A percentile compares a stretch with the other conserved stretches of the same genome.
Evolutionary conservation across 1,284 basidiomycete species (phyloP).

Genomic region (Pseudozyma tsukubaensis): DNA sequence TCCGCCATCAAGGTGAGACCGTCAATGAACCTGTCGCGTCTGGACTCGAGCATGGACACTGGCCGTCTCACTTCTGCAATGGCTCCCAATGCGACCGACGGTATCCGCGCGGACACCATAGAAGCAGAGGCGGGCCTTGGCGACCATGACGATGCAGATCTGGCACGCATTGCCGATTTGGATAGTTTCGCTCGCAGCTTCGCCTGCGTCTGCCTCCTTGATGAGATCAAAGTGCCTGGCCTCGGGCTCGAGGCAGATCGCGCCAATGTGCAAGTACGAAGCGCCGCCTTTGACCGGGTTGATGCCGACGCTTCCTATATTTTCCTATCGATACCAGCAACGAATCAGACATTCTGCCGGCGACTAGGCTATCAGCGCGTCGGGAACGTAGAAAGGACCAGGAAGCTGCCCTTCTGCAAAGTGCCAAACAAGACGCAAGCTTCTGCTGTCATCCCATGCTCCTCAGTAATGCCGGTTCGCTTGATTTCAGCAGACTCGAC

Average conservation of each 20-base stretch:
- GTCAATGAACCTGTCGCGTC: slow-evolving; percentile 41
- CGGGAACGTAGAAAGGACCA: slow-evolving; percentile 4
- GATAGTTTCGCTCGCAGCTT: slow-evolving; percentile 55
- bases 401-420: slow-evolving; percentile 34
- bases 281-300: slow-evolving; percentile 11
- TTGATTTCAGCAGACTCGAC: slow-evolving; percentile 13
- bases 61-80: slow-evolving; percentile 19
- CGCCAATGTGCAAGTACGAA: slow-evolving; percentile 9
- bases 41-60: slow-evolving; percentile 30
- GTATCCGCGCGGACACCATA: slow-evolving; percentile 15
- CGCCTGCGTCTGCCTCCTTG: slow-evolving; percentile 52
- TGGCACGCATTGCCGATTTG: slow-evolving; percentile 41
- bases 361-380: slow-evolving; percentile 27
- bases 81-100: slow-evolving; percentile 12
- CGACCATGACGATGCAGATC: slow-evolving; percentile 22
- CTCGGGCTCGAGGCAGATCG: neutral
- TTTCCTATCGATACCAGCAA: slow-evolving; percentile 25
- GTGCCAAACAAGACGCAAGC: slow-evolving; percentile 20
- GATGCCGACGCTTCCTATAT: slow-evolving; percentile 21
- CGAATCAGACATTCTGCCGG: slow-evolving; percentile 33
- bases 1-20: slow-evolving; percentile 28
- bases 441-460: slow-evolving; percentile 5
- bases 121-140: slow-evolving; percentile 18
- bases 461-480: slow-evolving; percentile 5
- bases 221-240: slow-evolving; percentile 43